A percentile compares a stretch with the other conserved stretches of the same genome.
phyloP scores from a whole-genome alignment of 2,329 filamentous ascomycete genomes.

The Trichoderma harzianum region DNA sequence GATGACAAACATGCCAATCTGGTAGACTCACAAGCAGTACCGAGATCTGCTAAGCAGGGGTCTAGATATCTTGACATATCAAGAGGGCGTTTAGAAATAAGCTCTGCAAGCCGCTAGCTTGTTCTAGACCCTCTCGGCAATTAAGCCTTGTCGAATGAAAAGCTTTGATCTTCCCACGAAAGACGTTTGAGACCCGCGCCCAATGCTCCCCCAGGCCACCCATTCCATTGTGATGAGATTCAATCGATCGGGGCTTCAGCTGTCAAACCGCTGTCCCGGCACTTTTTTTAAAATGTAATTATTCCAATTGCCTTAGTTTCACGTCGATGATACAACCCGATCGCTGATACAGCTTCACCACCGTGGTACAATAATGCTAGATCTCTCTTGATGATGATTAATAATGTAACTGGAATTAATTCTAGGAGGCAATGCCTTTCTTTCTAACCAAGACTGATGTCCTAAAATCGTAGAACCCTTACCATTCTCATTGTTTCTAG shows the following conservation, averaged over 20 bases:
- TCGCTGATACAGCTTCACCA: not conserved
- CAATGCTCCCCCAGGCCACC: not conserved
- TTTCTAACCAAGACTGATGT: not conserved
- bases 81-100: not conserved
- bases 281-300: too few relatives aligned
- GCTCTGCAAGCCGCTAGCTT: not conserved
- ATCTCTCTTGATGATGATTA: not conserved
- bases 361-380: not conserved
- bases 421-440: not conserved
- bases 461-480: not conserved
- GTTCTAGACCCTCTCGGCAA: not conserved
- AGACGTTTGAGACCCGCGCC: not conserved
- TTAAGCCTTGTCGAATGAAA: not conserved
- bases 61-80: not conserved
- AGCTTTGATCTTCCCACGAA: not conserved
- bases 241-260: not conserved
- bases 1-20: not conserved
- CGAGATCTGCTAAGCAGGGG: not conserved
- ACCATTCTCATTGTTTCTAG: not conserved
- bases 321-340: not conserved
- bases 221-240: too few relatives aligned
- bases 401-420: not conserved
- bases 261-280: not conserved
- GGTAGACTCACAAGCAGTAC: not conserved
- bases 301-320: fast-evolving